Evolutionary conservation across 306 rosid genomes (phyloP).

Genomic region (Dryas octopetala): DNA sequence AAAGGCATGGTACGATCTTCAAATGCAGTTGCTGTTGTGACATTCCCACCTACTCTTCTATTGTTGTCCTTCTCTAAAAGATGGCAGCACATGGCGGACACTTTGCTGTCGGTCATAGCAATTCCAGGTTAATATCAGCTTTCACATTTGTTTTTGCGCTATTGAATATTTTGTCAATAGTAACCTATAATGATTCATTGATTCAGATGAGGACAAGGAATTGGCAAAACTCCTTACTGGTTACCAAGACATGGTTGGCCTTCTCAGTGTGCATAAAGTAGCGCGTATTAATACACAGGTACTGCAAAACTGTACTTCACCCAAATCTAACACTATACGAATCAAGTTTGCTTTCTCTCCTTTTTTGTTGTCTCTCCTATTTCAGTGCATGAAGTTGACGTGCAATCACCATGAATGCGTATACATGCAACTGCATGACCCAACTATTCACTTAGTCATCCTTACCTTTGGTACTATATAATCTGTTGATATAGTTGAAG

Average conservation of each 20-base stretch:
- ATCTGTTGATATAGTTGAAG: not conserved
- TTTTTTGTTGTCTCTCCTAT: not conserved
- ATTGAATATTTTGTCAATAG: constrained; percentile 14
- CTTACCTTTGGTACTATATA: not conserved
- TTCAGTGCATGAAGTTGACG: not conserved
- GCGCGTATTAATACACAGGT: constrained; percentile 87
- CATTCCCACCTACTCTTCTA: constrained; percentile 72
- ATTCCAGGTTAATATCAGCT: constrained; percentile 64
- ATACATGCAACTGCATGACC: constrained; percentile 2
- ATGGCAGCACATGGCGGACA: constrained; percentile 93
- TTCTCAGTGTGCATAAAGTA: constrained; percentile 72
- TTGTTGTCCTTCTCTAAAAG: constrained; percentile 63
- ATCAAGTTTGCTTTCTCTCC: not conserved
- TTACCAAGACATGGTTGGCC: constrained; percentile 92
- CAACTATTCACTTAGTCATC: not conserved
- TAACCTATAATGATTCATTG: constrained; percentile 15
- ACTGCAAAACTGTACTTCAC: constrained; percentile 14
- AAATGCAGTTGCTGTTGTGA: constrained; percentile 72
- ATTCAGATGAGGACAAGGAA: constrained; percentile 85
- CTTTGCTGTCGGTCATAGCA: constrained; percentile 77
- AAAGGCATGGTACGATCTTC: constrained; percentile 64
- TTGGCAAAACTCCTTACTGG: constrained; percentile 85
- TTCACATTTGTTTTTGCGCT: constrained; percentile 9
- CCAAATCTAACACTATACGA: not conserved
- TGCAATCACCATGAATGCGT: not conserved